phyloP scores from a whole-genome alignment of 345 rosid genomes.

The Moricandia moricandioides region DNA sequence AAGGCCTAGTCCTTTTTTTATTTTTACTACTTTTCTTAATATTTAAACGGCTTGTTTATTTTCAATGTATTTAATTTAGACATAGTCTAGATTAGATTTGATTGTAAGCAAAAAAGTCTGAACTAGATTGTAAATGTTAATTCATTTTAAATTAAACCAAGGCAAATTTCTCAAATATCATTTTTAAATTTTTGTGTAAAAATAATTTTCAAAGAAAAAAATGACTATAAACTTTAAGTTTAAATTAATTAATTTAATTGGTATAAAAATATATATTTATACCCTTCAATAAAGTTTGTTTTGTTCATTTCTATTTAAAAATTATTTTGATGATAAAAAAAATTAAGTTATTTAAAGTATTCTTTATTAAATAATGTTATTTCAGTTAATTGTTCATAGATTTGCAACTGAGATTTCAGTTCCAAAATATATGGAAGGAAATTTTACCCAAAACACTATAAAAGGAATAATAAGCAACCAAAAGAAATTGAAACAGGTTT shows the following conservation, averaged over 20 bases:
- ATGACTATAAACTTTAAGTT: too few relatives aligned
- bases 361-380: not conserved
- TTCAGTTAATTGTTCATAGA: not conserved
- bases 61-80: not conserved
- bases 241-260: too few relatives aligned
- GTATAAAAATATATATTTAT: too few relatives aligned
- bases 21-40: too few relatives aligned
- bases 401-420: not conserved
- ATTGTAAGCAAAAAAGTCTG: not conserved
- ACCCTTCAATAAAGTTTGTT: too few relatives aligned
- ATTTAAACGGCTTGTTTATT: not conserved
- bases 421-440: not conserved
- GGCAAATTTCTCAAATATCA: too few relatives aligned
- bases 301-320: too few relatives aligned
- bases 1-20: too few relatives aligned
- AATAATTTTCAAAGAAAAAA: too few relatives aligned
- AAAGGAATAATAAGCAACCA: not conserved
- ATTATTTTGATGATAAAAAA: too few relatives aligned
- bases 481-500: not conserved
- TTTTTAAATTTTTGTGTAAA: too few relatives aligned
- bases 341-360: too few relatives aligned
- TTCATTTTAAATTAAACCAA: not conserved
- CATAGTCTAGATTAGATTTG: constrained; percentile 3
- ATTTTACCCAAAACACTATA: not conserved
- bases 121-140: not conserved